Evolutionary conservation across 257 asterid genomes (phyloP), one percentile per base, ranked within the genome.

Genomic region (Solanum dulcamara): DNA sequence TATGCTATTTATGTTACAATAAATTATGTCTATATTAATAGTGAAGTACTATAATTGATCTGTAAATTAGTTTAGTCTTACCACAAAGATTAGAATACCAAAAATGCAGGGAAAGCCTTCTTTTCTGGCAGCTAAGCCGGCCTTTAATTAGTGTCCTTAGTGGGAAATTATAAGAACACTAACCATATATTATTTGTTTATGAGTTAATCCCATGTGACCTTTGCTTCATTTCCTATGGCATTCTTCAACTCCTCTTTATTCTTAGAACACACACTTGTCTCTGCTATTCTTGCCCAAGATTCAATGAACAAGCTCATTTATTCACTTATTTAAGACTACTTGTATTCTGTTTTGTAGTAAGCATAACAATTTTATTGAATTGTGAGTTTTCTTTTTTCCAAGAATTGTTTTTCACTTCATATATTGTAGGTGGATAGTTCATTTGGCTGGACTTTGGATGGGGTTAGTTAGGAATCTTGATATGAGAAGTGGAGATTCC

Each of bases 121-220:
- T 86, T 91, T 88, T 55, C 32, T 87, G 93, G 95, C 94, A 85
- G 81, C 60, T 68, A 72, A 86, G 62, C 86, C 88, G 94, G 92
- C 92, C 90, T 91, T 86, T 18, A 71, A 75, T 83, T 40, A 67
- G 88, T 82, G 35, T 28, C 38, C 32, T 66, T 83, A 83, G 87
- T 75, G 85, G 86, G 81, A n/a, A 26, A 53, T 88, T 87, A 89
- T 84, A 88, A 88, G 86, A 40, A 87, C 80, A 15, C 7, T 66
- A 66, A 66, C 42, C 67, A 59, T 22, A 26, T 62, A 42, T 81
- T 85, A 48, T 35, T 60, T 33, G 35, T 53, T 86, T 13, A 37
- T 24, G 35, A 55, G 88, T 71, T 88, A 70, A 90, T 88, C 96
- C 95, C 98, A 95, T 94, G 98, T 95, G 96, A 93, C 84, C 91